phyloP scores from a whole-genome alignment of 345 rosid genomes.

The Moricandia arvensis region DNA sequence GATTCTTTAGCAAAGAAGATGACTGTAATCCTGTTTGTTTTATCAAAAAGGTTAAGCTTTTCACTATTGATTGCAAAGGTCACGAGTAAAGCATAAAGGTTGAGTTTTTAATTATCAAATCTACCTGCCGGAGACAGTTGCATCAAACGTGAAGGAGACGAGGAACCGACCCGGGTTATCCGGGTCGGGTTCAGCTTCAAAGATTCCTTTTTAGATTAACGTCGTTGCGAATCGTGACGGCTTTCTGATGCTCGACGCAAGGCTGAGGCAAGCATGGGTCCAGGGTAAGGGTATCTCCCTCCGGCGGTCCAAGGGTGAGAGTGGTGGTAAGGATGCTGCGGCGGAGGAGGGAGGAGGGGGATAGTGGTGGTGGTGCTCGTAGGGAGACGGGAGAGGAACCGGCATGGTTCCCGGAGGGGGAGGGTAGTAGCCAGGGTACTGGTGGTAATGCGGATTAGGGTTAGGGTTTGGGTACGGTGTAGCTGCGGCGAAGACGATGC shows the following conservation, averaged over 20 bases:
- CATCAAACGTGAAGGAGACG: too few relatives aligned
- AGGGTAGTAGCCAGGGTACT: constrained; percentile 63
- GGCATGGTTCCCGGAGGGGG: constrained; percentile 50
- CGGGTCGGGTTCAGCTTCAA: constrained; percentile 58
- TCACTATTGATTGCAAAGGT: background rate
- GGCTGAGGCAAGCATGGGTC: constrained; percentile 46
- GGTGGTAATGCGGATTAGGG: constrained; percentile 60
- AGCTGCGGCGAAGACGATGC: constrained; percentile 80
- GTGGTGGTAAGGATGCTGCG: constrained; percentile 24
- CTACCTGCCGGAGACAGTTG: too few relatives aligned
- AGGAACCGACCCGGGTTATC: constrained; percentile 59
- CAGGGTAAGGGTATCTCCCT: constrained; percentile 47
- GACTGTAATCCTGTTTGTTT: constrained; percentile 62
- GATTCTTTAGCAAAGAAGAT: constrained; percentile 85
- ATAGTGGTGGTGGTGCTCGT: constrained; percentile 54
- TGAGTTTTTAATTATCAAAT: background rate
- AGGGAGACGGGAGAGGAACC: constrained; percentile 40
- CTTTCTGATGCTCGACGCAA: constrained; percentile 78
- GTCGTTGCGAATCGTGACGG: constrained; percentile 70
- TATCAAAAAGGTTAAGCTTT: background rate
- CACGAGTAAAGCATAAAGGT: background rate
- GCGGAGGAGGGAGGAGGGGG: constrained; percentile 34
- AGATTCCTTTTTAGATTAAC: constrained; percentile 82
- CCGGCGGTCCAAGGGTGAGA: constrained; percentile 45
- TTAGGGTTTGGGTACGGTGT: constrained; percentile 76